Conservation (phyloP, 805 yeast species). For the Cyberlindnera maclurae region DNA sequence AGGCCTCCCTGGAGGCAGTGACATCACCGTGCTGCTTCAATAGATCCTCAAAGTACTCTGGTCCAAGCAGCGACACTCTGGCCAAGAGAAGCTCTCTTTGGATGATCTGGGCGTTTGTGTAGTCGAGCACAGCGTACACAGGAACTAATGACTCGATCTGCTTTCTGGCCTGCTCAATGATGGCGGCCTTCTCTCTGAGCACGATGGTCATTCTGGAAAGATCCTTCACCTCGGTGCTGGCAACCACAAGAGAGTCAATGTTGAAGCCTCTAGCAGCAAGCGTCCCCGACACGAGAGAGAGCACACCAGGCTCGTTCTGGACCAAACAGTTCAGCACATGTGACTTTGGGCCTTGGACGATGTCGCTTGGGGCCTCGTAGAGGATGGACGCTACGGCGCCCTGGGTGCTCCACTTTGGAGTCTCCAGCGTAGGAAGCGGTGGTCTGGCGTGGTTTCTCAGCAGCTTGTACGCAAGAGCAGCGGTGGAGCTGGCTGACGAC, state of each 20-base stretch:
- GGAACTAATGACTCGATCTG: conserved; percentile 98
- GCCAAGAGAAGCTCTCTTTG: conserved; percentile 88
- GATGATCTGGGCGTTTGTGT: conserved; percentile 83
- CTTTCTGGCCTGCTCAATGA: conserved; percentile 95
- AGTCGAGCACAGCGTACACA: conserved; percentile 95
- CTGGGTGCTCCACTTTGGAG: conserved; percentile 94
- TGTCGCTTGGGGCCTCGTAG: conserved; percentile 72
- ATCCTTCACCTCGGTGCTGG: conserved; percentile 93
- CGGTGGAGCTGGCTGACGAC: conserved; percentile 35
- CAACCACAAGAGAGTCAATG: conserved; percentile 94
- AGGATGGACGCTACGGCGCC: conserved; percentile 94
- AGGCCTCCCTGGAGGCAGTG: conserved; percentile 24
- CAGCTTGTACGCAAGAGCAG: conserved; percentile 92
- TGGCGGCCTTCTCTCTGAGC: conserved; percentile 88
- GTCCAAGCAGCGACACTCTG: conserved; percentile 87
- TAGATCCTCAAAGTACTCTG: conserved; percentile 96
- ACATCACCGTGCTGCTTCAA: conserved; percentile 66
- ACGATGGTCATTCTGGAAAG: conserved; percentile 96
- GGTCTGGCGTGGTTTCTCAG: conserved; percentile 81
- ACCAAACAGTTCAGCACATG: conserved; percentile 95
- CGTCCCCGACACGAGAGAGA: conserved; percentile 88
- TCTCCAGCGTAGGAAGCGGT: conserved; percentile 84
- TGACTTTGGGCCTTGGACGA: conserved; percentile 57
- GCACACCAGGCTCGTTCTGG: conserved; percentile 97
- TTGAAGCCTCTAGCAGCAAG: conserved; percentile 98